Evolutionary conservation across 768 basidiomycete genomes (phyloP).

Genomic region (Xanthoconium stramineum): DNA sequence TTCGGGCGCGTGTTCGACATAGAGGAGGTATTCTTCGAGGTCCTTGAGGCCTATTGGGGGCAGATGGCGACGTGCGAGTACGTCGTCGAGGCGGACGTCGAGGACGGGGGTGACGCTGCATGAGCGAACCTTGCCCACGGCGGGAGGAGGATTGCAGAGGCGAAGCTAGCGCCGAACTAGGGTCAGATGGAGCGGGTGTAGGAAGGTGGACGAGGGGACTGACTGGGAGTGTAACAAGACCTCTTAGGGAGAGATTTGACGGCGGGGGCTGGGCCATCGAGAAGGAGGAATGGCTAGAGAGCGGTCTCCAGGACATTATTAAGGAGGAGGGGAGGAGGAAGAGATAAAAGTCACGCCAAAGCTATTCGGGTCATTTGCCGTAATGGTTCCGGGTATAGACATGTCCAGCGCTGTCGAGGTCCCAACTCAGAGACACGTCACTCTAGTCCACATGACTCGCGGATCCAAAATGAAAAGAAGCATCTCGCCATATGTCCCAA

Average conservation of each 20-base stretch:
- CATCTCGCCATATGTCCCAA: too few relatives aligned
- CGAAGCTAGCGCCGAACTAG: slow-evolving; percentile 32
- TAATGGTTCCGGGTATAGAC: slow-evolving; percentile 6
- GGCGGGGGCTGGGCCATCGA: slow-evolving; percentile 29
- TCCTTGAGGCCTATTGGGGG: slow-evolving; percentile 78
- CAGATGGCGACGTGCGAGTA: slow-evolving; percentile 71
- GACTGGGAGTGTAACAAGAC: slow-evolving; percentile 40
- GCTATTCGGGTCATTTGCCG: slow-evolving; percentile 11
- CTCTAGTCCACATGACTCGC: slow-evolving; percentile 8
- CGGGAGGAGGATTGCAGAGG: slow-evolving; percentile 66
- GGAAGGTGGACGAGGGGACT: slow-evolving; percentile 6
- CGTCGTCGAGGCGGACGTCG: slow-evolving; percentile 67
- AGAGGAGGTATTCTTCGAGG: slow-evolving; percentile 78
- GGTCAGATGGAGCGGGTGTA: not conserved
- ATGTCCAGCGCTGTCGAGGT: slow-evolving; percentile 11
- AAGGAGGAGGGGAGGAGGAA: not conserved
- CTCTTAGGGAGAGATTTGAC: slow-evolving; percentile 31
- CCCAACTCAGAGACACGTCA: slow-evolving; percentile 11
- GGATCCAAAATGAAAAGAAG: not conserved
- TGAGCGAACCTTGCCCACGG: slow-evolving; percentile 65
- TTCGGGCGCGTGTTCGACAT: slow-evolving; percentile 72
- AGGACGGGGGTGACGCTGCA: slow-evolving; percentile 66
- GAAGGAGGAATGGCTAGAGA: too few relatives aligned
- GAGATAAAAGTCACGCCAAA: slow-evolving; percentile 4
- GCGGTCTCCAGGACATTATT: too few relatives aligned